phyloP scores from a whole-genome alignment of 148 eudicot genomes.

The Camellia japonica region DNA sequence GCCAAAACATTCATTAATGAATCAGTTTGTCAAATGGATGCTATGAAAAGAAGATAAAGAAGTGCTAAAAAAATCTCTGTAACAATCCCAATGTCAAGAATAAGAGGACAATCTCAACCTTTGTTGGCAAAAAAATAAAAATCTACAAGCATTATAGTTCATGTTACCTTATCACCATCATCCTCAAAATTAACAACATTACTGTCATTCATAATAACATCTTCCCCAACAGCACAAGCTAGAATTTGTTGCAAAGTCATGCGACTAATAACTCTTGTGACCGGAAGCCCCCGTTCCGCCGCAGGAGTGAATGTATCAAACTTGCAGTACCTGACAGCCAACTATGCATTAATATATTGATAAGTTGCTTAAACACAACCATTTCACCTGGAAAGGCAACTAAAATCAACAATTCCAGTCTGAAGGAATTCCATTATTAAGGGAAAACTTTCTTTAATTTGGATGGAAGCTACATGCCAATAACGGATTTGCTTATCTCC shows the following conservation, averaged over 20 bases:
- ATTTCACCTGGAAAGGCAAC: neutral
- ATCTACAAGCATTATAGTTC: neutral
- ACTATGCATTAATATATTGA: constrained; percentile 11
- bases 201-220: constrained; percentile 71
- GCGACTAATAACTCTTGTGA: constrained; percentile 87
- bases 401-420: neutral
- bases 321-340: constrained; percentile 78
- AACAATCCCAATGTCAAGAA: neutral
- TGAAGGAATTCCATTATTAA: neutral
- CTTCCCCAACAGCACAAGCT: constrained; percentile 77
- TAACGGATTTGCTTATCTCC: neutral
- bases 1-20: neutral
- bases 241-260: constrained; percentile 91
- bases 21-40: neutral
- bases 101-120: neutral
- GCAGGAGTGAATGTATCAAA: constrained; percentile 99
- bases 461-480: neutral
- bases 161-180: constrained; percentile 70
- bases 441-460: neutral
- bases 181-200: constrained; percentile 84
- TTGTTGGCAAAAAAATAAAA: neutral
- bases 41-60: neutral
- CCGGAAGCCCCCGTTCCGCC: constrained; percentile 91
- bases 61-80: neutral
- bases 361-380: neutral